phyloP scores from a whole-genome alignment of 192 early-diverging fungal species.

The Coemansia asiatica region DNA sequence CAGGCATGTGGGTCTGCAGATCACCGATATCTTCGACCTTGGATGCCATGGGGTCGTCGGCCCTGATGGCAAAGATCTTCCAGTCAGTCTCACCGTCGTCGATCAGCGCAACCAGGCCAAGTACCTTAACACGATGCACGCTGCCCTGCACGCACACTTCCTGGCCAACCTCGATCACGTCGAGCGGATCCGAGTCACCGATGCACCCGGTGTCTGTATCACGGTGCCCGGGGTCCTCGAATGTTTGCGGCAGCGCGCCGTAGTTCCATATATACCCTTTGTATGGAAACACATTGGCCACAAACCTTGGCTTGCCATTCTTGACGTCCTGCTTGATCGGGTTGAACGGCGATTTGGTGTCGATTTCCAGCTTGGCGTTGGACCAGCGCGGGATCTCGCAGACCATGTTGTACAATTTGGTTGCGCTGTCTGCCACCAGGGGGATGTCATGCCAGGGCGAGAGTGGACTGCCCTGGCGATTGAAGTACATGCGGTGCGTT shows the following conservation, averaged over 20 bases:
- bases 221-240: conserved; percentile 91
- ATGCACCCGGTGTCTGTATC: conserved; percentile 93
- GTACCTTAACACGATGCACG: conserved; percentile 98
- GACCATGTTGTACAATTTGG: conserved; percentile 88
- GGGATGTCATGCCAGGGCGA: conserved; percentile 99
- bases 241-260: conserved; percentile 98
- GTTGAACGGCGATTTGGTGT: conserved; percentile 89
- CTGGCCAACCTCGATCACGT: conserved; percentile 98
- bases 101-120: conserved; percentile 97
- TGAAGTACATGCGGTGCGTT: conserved; percentile 45
- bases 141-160: conserved; percentile 84
- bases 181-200: conserved; percentile 97
- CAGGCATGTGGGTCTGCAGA: conserved; percentile 95
- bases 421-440: conserved; percentile 68
- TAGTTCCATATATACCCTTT: conserved; percentile 99
- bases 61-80: conserved; percentile 97
- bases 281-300: conserved; percentile 98
- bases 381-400: conserved; percentile 98
- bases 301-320: conserved; percentile 97
- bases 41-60: conserved; percentile 93
- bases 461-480: conserved; percentile 70
- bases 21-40: conserved; percentile 98
- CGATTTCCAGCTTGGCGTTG: conserved; percentile 96
- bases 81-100: conserved; percentile 99
- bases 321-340: conserved; percentile 98